Conservation (phyloP, 169 alveolate genomes). For the Plasmodium inui region DNA sequence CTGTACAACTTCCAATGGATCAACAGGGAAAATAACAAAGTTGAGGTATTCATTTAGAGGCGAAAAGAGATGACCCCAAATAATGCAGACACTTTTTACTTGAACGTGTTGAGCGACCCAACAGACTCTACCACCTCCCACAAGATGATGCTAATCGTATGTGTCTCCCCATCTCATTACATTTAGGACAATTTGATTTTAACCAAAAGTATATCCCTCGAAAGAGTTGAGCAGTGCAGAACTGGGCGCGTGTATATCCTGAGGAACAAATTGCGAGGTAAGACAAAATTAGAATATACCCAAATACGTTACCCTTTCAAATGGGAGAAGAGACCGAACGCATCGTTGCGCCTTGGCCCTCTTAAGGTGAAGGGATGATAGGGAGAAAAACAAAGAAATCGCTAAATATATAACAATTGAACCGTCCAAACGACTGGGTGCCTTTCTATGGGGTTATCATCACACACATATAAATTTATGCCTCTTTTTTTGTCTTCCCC, state of each 20-base stretch:
- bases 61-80: background rate
- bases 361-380: background rate
- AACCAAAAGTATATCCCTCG: slow-evolving; percentile 58
- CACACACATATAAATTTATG: background rate
- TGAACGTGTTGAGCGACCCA: background rate
- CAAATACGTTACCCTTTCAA: background rate
- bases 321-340: background rate
- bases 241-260: slow-evolving; percentile 72
- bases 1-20: slow-evolving; percentile 72
- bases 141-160: background rate
- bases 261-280: slow-evolving; percentile 62
- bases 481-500: background rate
- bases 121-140: background rate
- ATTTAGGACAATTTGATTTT: slow-evolving; percentile 65
- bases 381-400: background rate
- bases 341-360: background rate
- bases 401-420: background rate
- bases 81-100: background rate
- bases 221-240: slow-evolving; percentile 55
- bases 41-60: slow-evolving; percentile 48
- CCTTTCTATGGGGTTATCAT: background rate
- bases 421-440: background rate
- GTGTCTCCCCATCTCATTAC: background rate
- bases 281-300: background rate
- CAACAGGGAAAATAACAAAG: slow-evolving; percentile 70